phyloP scores from a whole-genome alignment of 1,284 basidiomycete species.

The Heterobasidion occidentale region DNA sequence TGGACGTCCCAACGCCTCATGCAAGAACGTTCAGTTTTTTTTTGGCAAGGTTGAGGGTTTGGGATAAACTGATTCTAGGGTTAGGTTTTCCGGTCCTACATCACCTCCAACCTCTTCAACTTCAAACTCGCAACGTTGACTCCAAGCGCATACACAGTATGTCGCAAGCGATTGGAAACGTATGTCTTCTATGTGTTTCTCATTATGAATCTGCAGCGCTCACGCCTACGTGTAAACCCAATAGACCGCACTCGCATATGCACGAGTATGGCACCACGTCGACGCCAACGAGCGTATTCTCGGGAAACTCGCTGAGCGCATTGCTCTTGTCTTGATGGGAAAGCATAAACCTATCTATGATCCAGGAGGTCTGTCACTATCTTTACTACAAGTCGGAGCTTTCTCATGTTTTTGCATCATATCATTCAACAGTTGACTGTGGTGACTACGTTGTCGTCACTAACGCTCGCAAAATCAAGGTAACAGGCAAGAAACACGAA shows the following conservation, averaged over 20 bases:
- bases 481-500: constrained; percentile 86
- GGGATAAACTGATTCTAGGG: neutral
- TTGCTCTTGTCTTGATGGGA: constrained; percentile 95
- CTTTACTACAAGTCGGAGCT: neutral
- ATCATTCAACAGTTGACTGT: constrained; percentile 63
- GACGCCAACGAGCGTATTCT: constrained; percentile 86
- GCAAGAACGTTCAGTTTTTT: too few species aligned
- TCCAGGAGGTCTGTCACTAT: constrained; percentile 61
- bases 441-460: constrained; percentile 98
- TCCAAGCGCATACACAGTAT: constrained; percentile 22
- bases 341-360: constrained; percentile 99
- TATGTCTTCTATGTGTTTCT: constrained; percentile 21
- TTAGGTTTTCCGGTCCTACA: neutral
- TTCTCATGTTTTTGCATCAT: neutral
- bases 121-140: neutral
- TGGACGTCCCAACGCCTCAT: too few species aligned
- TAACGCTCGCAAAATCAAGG: constrained; percentile 77
- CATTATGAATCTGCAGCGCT: neutral
- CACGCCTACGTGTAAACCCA: neutral
- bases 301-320: constrained; percentile 89
- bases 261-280: constrained; percentile 93
- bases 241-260: constrained; percentile 90
- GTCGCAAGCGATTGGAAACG: constrained; percentile 65
- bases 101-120: neutral
- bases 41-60: too few species aligned